Evolutionary conservation across 2,329 filamentous ascomycete genomes (phyloP), one percentile per base, ranked within the genome.

Genomic region (Aureobasidium mangrovei): DNA sequence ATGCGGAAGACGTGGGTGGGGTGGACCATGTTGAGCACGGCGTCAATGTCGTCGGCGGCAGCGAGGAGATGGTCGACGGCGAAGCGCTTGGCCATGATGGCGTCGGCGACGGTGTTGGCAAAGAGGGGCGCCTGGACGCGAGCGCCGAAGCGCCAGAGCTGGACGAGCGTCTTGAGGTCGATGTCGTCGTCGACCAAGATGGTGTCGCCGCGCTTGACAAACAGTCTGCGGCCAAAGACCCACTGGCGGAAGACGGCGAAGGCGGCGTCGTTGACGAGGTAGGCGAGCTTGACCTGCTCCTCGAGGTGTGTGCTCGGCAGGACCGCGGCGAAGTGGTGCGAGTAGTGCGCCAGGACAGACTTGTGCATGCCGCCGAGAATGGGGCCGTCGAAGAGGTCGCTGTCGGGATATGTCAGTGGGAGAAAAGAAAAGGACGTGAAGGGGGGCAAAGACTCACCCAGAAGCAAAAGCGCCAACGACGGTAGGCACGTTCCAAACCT

Each of bases 71-170:
- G 39, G 26, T 36, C 32, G 4, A 31, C 24, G 27, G 12, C 29
- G 32, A 31, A 27, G 12, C 6, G 2, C 40, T 44, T 53, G 18
- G 7, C 26, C 2, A 53, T 6, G 6, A 53, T 43, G 24, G 7
- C 40, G 29, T 44, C 4, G 2, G 39, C 40, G 10, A 53, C 26
- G 6, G 27, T 28, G 39, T 53, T 53, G 31, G 49, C 32, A n/a
- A 53, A 53, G 8, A 44, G 3, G 8, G 49, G 49, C 7, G 49
- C 49, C 40, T 53, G 49, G 2, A 53, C 38, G 8, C 32, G 49
- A 38, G 49, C 49, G 31, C 9, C 49, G 9, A 53, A 53, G 31
- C 49, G 39, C 49, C 49, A 53, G 32, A 53, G 49, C 12, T 31
- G 29, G 7, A 53, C 32, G 4, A 53, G 49, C 10, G 32, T 38